These are phyloP conservation scores for Besnoitia besnoiti DNA, from an alignment of 169 alveolate genomes.

Conservation along the genomic window DNA sequence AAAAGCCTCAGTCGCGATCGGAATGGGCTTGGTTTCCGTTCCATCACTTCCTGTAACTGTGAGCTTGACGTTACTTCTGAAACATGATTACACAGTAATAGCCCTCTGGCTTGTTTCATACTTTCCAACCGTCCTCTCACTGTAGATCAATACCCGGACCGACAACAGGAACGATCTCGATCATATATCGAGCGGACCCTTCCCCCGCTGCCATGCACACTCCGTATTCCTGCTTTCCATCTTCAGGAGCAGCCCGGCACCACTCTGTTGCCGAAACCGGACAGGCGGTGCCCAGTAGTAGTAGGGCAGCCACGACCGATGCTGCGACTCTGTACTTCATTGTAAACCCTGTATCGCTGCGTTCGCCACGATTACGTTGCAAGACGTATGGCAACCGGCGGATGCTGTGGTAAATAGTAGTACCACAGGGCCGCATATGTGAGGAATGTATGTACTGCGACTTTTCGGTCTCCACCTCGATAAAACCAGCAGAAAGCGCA, in stretches of 20 bases:
- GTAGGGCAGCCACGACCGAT: not conserved
- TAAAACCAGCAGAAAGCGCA: too few relatives aligned
- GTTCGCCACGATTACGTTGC: not conserved
- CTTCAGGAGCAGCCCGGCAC: conserved; percentile 89
- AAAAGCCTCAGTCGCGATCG: conserved; percentile 78
- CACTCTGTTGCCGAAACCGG: conserved; percentile 74
- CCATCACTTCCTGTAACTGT: conserved; percentile 77
- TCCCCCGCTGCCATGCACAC: conserved; percentile 81
- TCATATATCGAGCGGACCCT: conserved; percentile 83
- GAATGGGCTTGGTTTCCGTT: conserved; percentile 80
- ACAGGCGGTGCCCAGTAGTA: not conserved
- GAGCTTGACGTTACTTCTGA: conserved; percentile 73
- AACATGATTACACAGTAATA: not conserved
- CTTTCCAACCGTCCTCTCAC: not conserved
- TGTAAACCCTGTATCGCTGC: not conserved
- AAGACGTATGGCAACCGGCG: not conserved
- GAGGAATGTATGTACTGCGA: not conserved
- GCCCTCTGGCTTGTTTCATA: not conserved
- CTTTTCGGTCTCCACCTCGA: too few relatives aligned
- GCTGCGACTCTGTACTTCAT: conserved; percentile 8
- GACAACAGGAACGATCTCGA: conserved; percentile 84
- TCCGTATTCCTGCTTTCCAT: conserved; percentile 86
- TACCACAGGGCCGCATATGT: not conserved
- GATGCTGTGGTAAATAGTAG: not conserved
- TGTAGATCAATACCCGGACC: conserved; percentile 80